Percentiles rank a stretch among this genome's conserved stretches.
Evolutionary conservation across 2,329 filamentous ascomycete genomes (phyloP).

Genomic region (Botrytis cinerea): DNA sequence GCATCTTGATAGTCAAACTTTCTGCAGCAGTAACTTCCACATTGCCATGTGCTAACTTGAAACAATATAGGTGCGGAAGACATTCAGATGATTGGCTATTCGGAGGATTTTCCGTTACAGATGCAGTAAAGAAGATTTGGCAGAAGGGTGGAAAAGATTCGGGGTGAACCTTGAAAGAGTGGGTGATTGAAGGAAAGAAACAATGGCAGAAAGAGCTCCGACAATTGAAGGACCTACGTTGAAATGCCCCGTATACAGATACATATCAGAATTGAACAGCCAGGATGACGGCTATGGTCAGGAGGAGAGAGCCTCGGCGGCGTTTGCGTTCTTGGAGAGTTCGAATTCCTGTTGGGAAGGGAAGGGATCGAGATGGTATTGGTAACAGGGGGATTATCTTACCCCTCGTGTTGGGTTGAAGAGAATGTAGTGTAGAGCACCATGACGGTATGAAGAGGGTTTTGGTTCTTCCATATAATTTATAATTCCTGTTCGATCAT

Average conservation of each 20-base stretch:
- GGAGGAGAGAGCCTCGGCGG: not conserved
- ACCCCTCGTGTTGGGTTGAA: not conserved
- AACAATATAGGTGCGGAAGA: slow-evolving; percentile 22
- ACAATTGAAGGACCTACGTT: not conserved
- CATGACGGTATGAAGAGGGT: not conserved
- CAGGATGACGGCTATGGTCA: not conserved
- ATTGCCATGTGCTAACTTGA: not conserved
- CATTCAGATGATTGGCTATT: slow-evolving; percentile 30
- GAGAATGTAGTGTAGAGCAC: not conserved
- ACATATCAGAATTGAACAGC: not conserved
- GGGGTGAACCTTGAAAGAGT: not conserved
- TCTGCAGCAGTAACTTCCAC: not conserved
- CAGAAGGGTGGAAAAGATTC: slow-evolving; percentile 24
- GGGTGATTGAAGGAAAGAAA: not conserved
- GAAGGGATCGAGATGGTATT: not conserved
- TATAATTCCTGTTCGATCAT: not conserved
- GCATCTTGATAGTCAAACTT: not conserved
- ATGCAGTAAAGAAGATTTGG: slow-evolving; percentile 26
- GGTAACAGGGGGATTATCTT: not conserved
- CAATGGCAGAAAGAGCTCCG: not conserved
- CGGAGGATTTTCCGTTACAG: slow-evolving; percentile 23
- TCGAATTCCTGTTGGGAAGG: not conserved
- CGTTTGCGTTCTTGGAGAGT: not conserved
- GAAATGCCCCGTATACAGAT: not conserved
- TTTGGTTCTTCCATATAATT: not conserved